Base-by-base conservation (phyloP, 1,139 yeast species). In the Yamadazyma jaroonii region DNA sequence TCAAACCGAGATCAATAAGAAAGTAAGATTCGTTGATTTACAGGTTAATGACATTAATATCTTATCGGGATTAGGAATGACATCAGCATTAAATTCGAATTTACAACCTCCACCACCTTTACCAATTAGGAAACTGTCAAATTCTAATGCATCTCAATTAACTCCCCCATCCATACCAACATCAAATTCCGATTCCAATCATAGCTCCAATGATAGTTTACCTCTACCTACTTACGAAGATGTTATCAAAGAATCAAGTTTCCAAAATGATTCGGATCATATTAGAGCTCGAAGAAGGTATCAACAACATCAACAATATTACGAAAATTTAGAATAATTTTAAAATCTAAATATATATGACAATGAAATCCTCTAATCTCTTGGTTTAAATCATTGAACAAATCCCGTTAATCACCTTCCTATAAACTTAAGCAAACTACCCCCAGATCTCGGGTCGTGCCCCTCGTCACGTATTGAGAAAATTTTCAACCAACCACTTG, bases 61-160 rank as follows among this genome's bases (percentile, higher is more conserved):
- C 0, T 51, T 71, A 36, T 68, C 77, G 41, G 79, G 79, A 2
- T 50, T 72, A 35, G 50, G 56, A 31, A 54, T 58, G 59, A 57
- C 62, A 2, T 48, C 56, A 30, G 40, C 53, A 2, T 39, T 53
- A 21, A 54, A 50, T 25, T 25, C 40, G n/a, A 38, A 38, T 32
- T 28, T 31, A n/a, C n/a, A n/a, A 11, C 10, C 10, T 13, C 29
- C 29, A 4, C 17, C 17, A 9, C 17, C 17, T 9, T 12, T 25
- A 25, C 27, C 27, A 25, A 25, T 10, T 4, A n/a, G 29, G 15
- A 27, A 27, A 11, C 32, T 25, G 7, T 23, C 34, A 20, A 17
- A 8, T 25, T 4, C 27, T 6, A n/a, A 4, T 4, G 14, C 30
- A 11, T 8, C 27, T 5, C 12, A 25, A 12, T 12, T 12, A 11